Base-by-base conservation (phyloP, 2,329 filamentous ascomycete genomes). In the Dendryphion nanum region DNA sequence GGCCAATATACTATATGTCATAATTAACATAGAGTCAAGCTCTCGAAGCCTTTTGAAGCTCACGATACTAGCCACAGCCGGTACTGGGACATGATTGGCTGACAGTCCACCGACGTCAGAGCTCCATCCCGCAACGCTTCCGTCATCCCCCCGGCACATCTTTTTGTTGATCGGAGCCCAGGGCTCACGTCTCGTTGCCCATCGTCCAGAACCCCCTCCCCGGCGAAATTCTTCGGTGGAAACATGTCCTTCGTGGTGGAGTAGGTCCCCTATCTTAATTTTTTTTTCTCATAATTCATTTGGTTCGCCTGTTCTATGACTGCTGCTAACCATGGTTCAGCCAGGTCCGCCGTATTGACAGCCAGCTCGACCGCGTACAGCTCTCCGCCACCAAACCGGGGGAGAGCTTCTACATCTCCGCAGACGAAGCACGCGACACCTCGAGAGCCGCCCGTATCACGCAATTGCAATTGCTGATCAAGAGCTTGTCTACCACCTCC, bases 401-500 rank as follows among this genome's bases (percentile, higher is more conserved):
- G 53, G 44, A 53, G 40, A 52, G 44, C 44, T 53, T 58, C 37
- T 52, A 50, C n/a, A 49, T 63, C 37, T 55, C 50, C 44, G 48
- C 49, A 30, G 61, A 62, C 45, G 60, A 61, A 37, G 59, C 54
- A 40, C 64, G 61, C 40, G 54, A 63, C 36, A 50, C 53, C 34
- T 57, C 48, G 67, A 75, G 45, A 47, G 53, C 42, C 69, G 79
- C 35, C 68, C 83, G 50, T 68, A 79, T 62, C 36, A 46, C 57
- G 3, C 74, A 82, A 37, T 70, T 94, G 26, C 77, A 89, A 48
- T 71, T 69, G 40, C 78, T 89, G 38, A 79, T 87, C 54, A 83
- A 84, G 63, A 73, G 80, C 3, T 68, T 95, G 12, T 90, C 86
- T 15, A 80, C 83, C 4, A 81, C 81, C 2, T 79, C 83, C 1